A percentile compares a stretch with the other conserved stretches of the same genome.
Evolutionary conservation across 495 filamentous ascomycete species (phyloP).

Genomic region (Hyphodiscus hymeniophilus): DNA sequence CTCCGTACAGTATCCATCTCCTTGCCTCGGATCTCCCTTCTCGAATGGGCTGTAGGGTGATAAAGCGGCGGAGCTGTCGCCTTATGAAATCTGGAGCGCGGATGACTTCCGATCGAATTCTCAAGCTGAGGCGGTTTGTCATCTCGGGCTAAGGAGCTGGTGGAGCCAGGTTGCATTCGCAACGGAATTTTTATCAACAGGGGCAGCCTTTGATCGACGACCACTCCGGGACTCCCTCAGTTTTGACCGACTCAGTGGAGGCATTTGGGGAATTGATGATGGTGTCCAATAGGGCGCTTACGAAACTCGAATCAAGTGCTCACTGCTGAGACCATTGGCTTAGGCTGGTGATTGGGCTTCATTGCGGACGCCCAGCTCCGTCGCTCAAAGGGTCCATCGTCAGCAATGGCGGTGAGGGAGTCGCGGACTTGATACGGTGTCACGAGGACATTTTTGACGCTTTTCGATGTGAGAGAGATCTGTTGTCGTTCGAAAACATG

Average conservation of each 20-base stretch:
- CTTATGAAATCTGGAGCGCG: not conserved
- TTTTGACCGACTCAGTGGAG: too few species aligned
- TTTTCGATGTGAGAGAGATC: not conserved
- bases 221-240: too few species aligned
- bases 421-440: not conserved
- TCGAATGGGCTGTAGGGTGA: not conserved
- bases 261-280: too few species aligned
- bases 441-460: not conserved
- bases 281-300: too few species aligned
- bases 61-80: too few species aligned
- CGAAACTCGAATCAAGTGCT: not conserved
- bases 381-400: too few species aligned
- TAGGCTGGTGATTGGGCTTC: conserved; percentile 7
- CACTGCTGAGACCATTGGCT: not conserved
- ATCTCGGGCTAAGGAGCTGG: too few species aligned
- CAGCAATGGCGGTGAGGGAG: conserved; percentile 1
- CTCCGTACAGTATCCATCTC: too few species aligned
- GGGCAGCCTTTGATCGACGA: too few species aligned
- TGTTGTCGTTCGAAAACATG: not conserved
- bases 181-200: too few species aligned
- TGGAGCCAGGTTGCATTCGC: too few species aligned
- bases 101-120: not conserved
- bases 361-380: not conserved
- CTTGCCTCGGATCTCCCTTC: conserved; percentile 1
- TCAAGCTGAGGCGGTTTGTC: too few species aligned